Percentiles rank a stretch among this genome's conserved stretches.
Conservation (phyloP, 441 rosid genomes). For the Gossypium gossypioides region DNA sequence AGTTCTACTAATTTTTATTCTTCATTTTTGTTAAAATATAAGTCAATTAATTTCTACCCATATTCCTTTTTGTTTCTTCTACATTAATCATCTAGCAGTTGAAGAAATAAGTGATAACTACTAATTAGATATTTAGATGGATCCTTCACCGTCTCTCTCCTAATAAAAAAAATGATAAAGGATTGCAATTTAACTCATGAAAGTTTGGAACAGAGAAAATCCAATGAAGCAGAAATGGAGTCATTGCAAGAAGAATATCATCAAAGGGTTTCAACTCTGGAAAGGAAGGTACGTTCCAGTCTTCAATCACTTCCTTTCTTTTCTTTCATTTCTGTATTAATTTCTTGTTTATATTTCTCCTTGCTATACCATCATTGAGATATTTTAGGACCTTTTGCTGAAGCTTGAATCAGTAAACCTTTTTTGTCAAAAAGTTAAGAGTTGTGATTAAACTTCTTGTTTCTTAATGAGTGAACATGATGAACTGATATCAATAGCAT, state of each 20-base stretch:
- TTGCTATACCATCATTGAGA: not conserved
- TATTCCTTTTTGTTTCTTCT: not conserved
- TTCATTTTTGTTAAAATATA: not conserved
- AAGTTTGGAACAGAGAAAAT: constrained; percentile 63
- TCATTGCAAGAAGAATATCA: constrained; percentile 95
- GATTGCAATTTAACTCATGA: constrained; percentile 17
- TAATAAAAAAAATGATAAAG: not conserved
- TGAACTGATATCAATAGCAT: not conserved
- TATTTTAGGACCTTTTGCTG: not conserved
- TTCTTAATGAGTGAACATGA: not conserved
- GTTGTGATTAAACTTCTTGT: not conserved
- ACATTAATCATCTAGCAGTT: not conserved
- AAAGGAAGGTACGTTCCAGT: constrained; percentile 61
- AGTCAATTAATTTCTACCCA: not conserved
- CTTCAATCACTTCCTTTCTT: not conserved
- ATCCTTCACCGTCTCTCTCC: not conserved
- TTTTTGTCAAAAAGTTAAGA: too few relatives aligned
- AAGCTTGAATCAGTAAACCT: not conserved
- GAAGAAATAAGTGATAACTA: not conserved
- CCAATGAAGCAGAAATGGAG: constrained; percentile 85
- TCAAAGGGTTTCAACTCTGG: constrained; percentile 89
- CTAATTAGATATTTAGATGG: not conserved
- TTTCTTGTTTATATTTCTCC: not conserved
- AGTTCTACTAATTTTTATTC: not conserved
- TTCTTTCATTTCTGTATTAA: not conserved